These are phyloP conservation scores for Cyclotella baltica DNA, from an alignment of 108 stramenopile species.

Conservation along the genomic window DNA sequence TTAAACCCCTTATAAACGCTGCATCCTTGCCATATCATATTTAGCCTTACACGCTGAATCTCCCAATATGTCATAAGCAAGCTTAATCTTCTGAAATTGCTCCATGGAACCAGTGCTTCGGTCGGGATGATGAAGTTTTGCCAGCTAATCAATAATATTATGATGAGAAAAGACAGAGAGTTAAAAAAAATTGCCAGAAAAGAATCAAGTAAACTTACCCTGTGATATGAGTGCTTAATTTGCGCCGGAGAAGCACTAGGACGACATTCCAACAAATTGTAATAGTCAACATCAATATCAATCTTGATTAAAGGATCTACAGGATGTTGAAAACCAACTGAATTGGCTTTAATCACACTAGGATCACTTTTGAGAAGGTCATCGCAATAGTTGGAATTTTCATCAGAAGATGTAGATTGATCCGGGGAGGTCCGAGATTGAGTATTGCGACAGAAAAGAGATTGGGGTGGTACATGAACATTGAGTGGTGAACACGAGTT, in stretches of 20 bases:
- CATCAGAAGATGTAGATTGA: too few relatives aligned
- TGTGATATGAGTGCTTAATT: conserved; percentile 59
- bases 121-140: conserved; percentile 73
- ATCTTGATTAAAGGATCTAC: conserved; percentile 33
- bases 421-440: not conserved
- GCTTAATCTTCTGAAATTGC: conserved; percentile 65
- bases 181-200: too few relatives aligned
- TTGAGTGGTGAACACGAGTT: not conserved
- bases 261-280: conserved; percentile 31
- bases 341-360: not conserved
- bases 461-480: not conserved
- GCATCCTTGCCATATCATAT: conserved; percentile 58
- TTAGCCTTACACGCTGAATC: conserved; percentile 51
- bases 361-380: not conserved
- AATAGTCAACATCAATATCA: conserved; percentile 38
- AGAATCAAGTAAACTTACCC: conserved; percentile 15
- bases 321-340: conserved; percentile 32
- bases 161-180: not conserved
- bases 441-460: not conserved
- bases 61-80: conserved; percentile 74
- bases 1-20: too few relatives aligned
- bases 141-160: conserved; percentile 38
- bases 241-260: conserved; percentile 21
- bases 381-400: not conserved
- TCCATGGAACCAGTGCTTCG: conserved; percentile 59